Evolutionary conservation across 352 stramenopile species (phyloP).

Genomic region (Vaucheria bursata): DNA sequence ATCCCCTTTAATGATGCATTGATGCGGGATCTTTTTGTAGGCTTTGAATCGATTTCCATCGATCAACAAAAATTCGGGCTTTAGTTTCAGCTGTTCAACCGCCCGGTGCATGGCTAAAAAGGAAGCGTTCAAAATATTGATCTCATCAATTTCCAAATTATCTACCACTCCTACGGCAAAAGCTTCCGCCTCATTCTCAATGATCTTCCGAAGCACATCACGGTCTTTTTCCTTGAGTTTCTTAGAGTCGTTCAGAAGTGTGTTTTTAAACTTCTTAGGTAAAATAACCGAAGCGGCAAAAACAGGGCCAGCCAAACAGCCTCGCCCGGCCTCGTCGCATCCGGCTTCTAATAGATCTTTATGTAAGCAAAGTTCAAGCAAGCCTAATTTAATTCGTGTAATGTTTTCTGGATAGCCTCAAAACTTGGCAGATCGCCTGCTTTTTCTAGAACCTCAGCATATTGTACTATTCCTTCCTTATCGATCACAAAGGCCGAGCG

Average conservation of each 20-base stretch:
- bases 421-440: no score
- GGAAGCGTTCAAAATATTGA: no score
- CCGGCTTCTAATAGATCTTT: constrained; percentile 62
- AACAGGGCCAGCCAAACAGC: constrained; percentile 74
- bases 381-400: no score
- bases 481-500: no score
- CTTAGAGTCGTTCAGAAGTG: not conserved
- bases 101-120: no score
- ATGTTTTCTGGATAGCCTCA: no score
- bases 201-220: constrained; percentile 32
- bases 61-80: no score
- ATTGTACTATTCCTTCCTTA: no score
- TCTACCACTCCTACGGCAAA: constrained; percentile 9
- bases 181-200: no score
- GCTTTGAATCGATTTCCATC: not conserved
- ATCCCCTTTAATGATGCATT: constrained; percentile 86
- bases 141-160: constrained; percentile 80
- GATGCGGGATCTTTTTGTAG: constrained; percentile 48
- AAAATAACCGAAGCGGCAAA: not conserved
- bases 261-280: not conserved
- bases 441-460: no score
- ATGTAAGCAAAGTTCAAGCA: not conserved
- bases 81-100: no score
- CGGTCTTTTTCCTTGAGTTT: not conserved
- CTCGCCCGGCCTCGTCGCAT: constrained; percentile 89